phyloP scores from a whole-genome alignment of 2,329 filamentous ascomycete genomes.

The Thyridium curvatum region DNA sequence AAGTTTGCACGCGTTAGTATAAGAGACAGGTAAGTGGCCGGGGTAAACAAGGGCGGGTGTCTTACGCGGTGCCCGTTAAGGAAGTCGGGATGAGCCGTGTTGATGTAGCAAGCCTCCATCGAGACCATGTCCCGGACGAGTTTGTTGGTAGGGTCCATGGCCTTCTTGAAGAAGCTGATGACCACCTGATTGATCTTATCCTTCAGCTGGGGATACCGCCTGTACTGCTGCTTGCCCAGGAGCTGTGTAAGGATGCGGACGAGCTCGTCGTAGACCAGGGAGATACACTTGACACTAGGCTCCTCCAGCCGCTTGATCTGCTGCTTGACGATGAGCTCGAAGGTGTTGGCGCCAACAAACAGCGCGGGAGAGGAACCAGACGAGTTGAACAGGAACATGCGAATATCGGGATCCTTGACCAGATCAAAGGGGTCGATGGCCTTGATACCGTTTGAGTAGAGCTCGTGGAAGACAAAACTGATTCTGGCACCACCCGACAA shows the following conservation, averaged over 20 bases:
- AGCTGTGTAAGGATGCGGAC: slow-evolving; percentile 91
- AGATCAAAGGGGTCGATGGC: slow-evolving; percentile 95
- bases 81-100: slow-evolving; percentile 97
- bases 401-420: slow-evolving; percentile 96
- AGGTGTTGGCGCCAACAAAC: slow-evolving; percentile 96
- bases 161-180: slow-evolving; percentile 93
- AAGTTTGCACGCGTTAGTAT: not conserved
- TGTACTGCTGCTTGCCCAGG: slow-evolving; percentile 81
- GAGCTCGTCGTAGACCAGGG: slow-evolving; percentile 92
- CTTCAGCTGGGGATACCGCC: slow-evolving; percentile 88
- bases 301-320: slow-evolving; percentile 96
- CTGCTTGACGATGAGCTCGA: slow-evolving; percentile 97
- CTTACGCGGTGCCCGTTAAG: slow-evolving; percentile 83
- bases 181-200: slow-evolving; percentile 95
- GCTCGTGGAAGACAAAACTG: slow-evolving; percentile 97
- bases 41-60: too few species aligned
- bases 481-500: slow-evolving; percentile 96
- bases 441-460: slow-evolving; percentile 96
- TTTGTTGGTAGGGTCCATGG: slow-evolving; percentile 98
- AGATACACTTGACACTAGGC: slow-evolving; percentile 94
- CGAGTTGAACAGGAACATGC: slow-evolving; percentile 96
- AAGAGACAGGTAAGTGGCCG: too few species aligned
- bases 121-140: slow-evolving; percentile 85
- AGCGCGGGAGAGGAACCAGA: slow-evolving; percentile 96
- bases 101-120: slow-evolving; percentile 97